Base-by-base conservation (phyloP, 2,329 filamentous ascomycete genomes). In the Aureobasidium sp. region DNA sequence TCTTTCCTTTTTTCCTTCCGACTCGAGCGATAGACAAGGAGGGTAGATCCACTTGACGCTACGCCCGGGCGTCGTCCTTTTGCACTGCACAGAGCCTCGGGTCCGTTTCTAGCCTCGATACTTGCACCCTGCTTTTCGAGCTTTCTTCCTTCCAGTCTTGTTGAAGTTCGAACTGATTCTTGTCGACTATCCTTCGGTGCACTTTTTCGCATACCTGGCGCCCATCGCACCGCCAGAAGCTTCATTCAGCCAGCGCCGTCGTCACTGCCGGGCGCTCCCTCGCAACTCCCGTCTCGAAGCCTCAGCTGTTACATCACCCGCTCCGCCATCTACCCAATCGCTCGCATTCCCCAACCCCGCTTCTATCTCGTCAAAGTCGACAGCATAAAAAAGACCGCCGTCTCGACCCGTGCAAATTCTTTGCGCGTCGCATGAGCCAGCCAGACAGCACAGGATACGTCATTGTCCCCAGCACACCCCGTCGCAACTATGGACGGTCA, bases 401-500 rank as follows among this genome's bases (percentile, higher is more conserved):
- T 41, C 16, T 45, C 53, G 53, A 57, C 53, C 29, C 37, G 29
- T 34, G 39, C 29, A 44, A 57, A 57, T 44, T 45, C 39, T 57
- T 16, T 57, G 53, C 53, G 39, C 54, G 42, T 44, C 54, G 54
- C 54, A 59, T 59, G 25, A 59, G 39, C 30, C 39, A 59, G 21
- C 21, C 21, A 21, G 21, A 21, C 21, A 21, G 21, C 21, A 34
- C 10, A 16, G 13, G 2, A 49, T 59, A 59, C 57, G 57, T 50
- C 57, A 50, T 59, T 13, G 44, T 11, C 16, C 32, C 5, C 42
- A 36, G 42, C 50, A 41, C 39, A 59, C 60, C 61, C 61, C 39
- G n/a, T 54, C 53, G 65, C 65, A 49, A 65, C 57, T 67, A 79
- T 80, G 78, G 77, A 80, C 67, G 48, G 14, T 7, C 53, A 57